Percentiles rank a stretch among this genome's conserved stretches.
These are phyloP conservation scores for Talaromyces sp. DNA, from an alignment of 2,329 filamentous ascomycete genomes.

Conservation along the genomic window DNA sequence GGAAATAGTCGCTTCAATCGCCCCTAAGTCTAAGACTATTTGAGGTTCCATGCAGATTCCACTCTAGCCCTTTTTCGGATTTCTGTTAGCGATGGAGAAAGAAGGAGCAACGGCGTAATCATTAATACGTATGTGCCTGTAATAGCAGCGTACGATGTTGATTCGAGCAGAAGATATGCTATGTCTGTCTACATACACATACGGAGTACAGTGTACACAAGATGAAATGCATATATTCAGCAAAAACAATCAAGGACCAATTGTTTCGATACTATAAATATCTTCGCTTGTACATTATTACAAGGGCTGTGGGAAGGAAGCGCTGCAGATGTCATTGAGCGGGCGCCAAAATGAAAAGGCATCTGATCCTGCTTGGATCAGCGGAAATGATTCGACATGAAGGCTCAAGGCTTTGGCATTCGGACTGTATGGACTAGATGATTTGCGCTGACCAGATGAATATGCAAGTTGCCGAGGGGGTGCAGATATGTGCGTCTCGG, in stretches of 20 bases:
- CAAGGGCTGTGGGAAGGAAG: neutral
- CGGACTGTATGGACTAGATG: neutral
- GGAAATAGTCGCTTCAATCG: neutral
- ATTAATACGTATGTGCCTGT: neutral
- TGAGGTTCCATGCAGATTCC: conserved; percentile 14
- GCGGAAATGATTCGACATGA: neutral
- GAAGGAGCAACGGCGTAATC: neutral
- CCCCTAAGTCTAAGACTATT: neutral
- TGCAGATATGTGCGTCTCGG: neutral
- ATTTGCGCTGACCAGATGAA: neutral
- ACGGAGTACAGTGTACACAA: neutral
- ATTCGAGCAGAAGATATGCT: neutral
- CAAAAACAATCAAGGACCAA: neutral
- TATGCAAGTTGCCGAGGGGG: conserved; percentile 6
- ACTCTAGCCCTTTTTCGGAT: conserved; percentile 7
- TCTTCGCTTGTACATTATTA: neutral
- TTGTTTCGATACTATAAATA: conserved; percentile 11
- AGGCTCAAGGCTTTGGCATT: neutral
- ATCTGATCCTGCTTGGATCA: neutral
- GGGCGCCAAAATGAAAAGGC: neutral
- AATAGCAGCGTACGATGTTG: neutral
- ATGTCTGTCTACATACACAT: neutral
- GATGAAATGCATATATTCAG: too few relatives aligned
- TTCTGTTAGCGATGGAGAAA: neutral
- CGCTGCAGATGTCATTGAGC: neutral